Evolutionary conservation across 805 yeast species (phyloP), one percentile per base, ranked within the genome.

Genomic region (Candida maris): DNA sequence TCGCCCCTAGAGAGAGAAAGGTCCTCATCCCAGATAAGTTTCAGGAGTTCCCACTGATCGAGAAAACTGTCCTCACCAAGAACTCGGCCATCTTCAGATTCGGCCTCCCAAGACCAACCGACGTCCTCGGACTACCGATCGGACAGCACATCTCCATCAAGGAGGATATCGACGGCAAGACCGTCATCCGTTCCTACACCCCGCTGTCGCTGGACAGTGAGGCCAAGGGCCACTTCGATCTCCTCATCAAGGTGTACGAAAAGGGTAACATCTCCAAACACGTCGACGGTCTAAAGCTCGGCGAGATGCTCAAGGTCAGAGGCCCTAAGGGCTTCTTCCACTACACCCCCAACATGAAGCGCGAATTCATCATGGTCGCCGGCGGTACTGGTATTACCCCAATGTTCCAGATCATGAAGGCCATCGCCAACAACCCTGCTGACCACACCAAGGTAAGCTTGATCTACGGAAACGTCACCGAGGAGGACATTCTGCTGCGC

Each of bases 361-460:
- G 71, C 40, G 71, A 74, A 42, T 71, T 89, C 41, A 87, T 83
- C 37, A 89, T 89, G 97, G 79, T 91, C 48, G 95, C 96, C 27
- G 97, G 97, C 49, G 97, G 97, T 55, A 86, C 97, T 25, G 97
- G 97, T 60, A 83, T 88, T 54, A 83, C 96, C 6, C 96, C 96
- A 59, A 88, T 88, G 96, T 86, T 79, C 64, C 96, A 88, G 68
- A 81, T 88, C 49, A 78, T 89, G 49, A 83, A 85, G 50, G 85
- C 94, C 10, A 81, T 89, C 48, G 79, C 79, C 51, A 65, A 69
- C 39, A 78, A 89, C 58, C 91, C 94, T 17, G 65, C 71, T 13
- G 97, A 91, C 64, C 72, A 70, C 32, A 89, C 97, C 41, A 74
- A 79, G 54, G 77, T 87, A 45, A 68, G 74, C 36, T 70, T 89